Percentiles rank a stretch among this genome's conserved stretches.
phyloP scores from a whole-genome alignment of 1,139 yeast species.

The Suhomyces ambrosiae region DNA sequence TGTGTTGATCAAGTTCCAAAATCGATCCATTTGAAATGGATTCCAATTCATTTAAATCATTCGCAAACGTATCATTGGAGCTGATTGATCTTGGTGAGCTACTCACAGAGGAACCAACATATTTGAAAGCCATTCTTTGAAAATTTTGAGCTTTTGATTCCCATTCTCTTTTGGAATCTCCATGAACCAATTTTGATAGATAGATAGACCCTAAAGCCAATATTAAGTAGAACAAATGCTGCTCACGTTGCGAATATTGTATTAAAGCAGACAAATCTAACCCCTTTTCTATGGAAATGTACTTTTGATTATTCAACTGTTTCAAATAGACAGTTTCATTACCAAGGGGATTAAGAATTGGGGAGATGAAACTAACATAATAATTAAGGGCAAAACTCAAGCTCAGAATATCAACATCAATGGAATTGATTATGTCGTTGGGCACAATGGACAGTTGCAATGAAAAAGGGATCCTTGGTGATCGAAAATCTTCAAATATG shows the following conservation, averaged over 20 bases:
- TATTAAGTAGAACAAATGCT: slow-evolving; percentile 28
- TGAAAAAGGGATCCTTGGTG: slow-evolving; percentile 12
- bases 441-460: slow-evolving; percentile 24
- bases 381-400: slow-evolving; percentile 29
- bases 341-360: slow-evolving; percentile 31
- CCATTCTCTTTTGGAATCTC: slow-evolving; percentile 22
- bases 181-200: slow-evolving; percentile 21
- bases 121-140: slow-evolving; percentile 21
- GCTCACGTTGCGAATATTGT: slow-evolving; percentile 28
- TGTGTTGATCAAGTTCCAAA: not conserved
- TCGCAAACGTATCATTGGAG: not conserved
- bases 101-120: not conserved
- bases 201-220: slow-evolving; percentile 31
- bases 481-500: slow-evolving; percentile 16
- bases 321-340: slow-evolving; percentile 18
- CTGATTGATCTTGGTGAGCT: not conserved
- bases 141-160: slow-evolving; percentile 20
- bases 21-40: not conserved
- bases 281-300: slow-evolving; percentile 27
- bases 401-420: slow-evolving; percentile 18
- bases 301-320: slow-evolving; percentile 16
- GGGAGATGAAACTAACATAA: slow-evolving; percentile 30
- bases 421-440: slow-evolving; percentile 21
- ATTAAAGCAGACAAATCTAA: slow-evolving; percentile 26
- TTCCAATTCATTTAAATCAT: not conserved